Conservation (phyloP, 2,329 filamentous ascomycete species). For the Colletotrichum zoysiae region DNA sequence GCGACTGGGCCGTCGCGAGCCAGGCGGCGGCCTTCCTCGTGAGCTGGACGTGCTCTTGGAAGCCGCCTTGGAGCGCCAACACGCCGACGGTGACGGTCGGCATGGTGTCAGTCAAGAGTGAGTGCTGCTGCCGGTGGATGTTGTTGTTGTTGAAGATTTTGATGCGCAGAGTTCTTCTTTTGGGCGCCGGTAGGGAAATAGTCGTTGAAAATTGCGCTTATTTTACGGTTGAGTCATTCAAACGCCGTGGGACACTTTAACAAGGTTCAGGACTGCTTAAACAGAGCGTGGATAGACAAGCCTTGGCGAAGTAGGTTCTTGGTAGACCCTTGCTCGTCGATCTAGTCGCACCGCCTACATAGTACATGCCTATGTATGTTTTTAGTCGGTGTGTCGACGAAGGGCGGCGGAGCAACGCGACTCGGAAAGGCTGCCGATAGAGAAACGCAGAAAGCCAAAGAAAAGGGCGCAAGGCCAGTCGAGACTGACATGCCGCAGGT, state of each 20-base stretch:
- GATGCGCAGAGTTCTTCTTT: background rate
- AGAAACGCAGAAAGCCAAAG: background rate
- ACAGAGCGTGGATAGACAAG: background rate
- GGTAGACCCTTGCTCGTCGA: conserved; percentile 18
- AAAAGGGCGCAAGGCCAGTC: background rate
- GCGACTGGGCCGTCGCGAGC: conserved; percentile 50
- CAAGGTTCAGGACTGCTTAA: conserved; percentile 1
- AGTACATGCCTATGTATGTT: background rate
- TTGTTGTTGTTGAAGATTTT: background rate
- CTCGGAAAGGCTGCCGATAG: conserved; percentile 16
- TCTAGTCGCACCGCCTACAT: too few species aligned
- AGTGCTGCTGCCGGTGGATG: too few species aligned
- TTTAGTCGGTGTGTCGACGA: background rate
- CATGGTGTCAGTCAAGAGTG: conserved; percentile 7
- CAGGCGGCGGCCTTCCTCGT: conserved; percentile 75
- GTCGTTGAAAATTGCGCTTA: background rate
- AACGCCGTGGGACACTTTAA: conserved; percentile 3
- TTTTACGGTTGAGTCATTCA: conserved; percentile 31
- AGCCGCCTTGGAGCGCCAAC: conserved; percentile 89
- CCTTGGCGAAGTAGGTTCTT: conserved; percentile 28
- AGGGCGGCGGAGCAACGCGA: conserved; percentile 23
- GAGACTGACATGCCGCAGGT: background rate
- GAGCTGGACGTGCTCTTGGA: conserved; percentile 86
- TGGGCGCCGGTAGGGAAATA: background rate
- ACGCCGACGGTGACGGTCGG: conserved; percentile 66